phyloP scores from a whole-genome alignment of 768 basidiomycete genomes.

The Cystobasidium onofrii region DNA sequence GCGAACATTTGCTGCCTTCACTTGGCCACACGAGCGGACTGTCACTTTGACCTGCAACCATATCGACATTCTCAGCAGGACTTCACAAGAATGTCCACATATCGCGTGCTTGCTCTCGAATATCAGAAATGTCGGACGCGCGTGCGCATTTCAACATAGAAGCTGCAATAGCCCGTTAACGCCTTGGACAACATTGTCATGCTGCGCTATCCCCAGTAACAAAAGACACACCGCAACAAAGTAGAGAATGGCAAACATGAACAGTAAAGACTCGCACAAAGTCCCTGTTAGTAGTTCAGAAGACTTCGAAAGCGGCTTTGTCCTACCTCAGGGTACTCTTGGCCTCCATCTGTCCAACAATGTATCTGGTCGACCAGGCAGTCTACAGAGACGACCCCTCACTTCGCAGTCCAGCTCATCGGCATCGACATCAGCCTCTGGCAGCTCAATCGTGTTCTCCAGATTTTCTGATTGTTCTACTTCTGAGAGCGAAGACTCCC shows the following conservation, averaged over 20 bases:
- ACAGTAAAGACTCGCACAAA: neutral
- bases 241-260: neutral
- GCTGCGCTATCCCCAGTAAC: too few species aligned
- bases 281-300: neutral
- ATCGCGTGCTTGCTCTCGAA: too few species aligned
- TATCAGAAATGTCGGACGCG: too few species aligned
- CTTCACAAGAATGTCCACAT: too few species aligned
- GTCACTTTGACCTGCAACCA: too few species aligned
- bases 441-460: neutral
- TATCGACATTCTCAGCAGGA: too few species aligned
- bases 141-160: too few species aligned
- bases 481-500: neutral
- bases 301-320: neutral
- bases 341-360: neutral
- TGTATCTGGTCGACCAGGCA: neutral
- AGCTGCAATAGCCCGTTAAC: too few species aligned
- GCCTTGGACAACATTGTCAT: too few species aligned
- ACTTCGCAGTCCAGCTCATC: neutral
- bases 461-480: neutral
- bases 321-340: neutral
- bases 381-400: neutral
- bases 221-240: neutral
- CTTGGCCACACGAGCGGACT: too few species aligned
- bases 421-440: neutral
- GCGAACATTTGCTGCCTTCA: too few species aligned